Evolutionary conservation across 352 stramenopile species (phyloP).

Genomic region (Pythium insidiosum): DNA sequence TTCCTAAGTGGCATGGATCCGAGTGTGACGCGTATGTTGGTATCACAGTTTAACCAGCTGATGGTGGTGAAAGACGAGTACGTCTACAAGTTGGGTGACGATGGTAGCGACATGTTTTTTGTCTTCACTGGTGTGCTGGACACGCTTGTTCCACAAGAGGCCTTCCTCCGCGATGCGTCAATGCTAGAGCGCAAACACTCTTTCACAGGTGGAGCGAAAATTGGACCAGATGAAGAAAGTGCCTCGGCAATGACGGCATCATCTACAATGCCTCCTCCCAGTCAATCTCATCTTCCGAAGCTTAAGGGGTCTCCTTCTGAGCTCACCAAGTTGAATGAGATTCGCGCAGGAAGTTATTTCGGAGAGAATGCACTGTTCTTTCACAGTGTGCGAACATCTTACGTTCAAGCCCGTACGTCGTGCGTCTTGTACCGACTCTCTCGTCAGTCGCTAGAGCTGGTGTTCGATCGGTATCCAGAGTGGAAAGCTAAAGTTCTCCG

Average conservation of each 20-base stretch:
- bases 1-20: conserved; percentile 51
- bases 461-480: conserved; percentile 59
- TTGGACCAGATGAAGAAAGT: not conserved
- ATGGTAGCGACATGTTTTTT: conserved; percentile 71
- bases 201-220: too few species aligned
- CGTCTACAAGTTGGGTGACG: conserved; percentile 51
- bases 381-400: conserved; percentile 49
- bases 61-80: conserved; percentile 54
- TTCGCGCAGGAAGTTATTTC: conserved; percentile 49
- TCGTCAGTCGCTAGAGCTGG: conserved; percentile 47
- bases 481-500: conserved; percentile 69
- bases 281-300: too few species aligned
- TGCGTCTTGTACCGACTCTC: conserved; percentile 71
- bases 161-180: conserved; percentile 18
- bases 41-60: conserved; percentile 58
- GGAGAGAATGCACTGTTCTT: conserved; percentile 60
- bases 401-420: conserved; percentile 45
- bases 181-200: conserved; percentile 16
- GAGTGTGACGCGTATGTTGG: conserved; percentile 54
- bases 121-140: conserved; percentile 56
- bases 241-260: not conserved
- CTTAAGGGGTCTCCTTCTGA: too few species aligned
- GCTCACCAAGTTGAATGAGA: conserved; percentile 46
- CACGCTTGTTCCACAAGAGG: conserved; percentile 31
- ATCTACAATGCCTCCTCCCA: not conserved